Evolutionary conservation across 163 green algal genomes (phyloP).

Genomic region (Scenedesmus sp.): DNA sequence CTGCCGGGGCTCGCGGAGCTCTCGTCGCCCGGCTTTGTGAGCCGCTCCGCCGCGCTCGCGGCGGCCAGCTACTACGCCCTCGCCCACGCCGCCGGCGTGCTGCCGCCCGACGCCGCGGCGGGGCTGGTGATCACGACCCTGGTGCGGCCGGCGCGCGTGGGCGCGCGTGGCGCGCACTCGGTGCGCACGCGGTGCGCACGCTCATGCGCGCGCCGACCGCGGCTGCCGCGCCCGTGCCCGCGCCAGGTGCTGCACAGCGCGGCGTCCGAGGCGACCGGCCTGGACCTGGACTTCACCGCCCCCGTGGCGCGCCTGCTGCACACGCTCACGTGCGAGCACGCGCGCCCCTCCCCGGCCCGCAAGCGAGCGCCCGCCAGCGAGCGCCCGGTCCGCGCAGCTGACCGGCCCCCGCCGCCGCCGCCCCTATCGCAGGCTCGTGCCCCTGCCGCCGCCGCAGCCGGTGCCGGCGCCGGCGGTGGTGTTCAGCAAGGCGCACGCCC

Average conservation of each 20-base stretch:
- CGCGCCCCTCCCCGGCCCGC: too few relatives aligned
- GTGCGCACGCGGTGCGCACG: neutral
- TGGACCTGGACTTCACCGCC: slow-evolving; percentile 26
- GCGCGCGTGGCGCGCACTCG: neutral
- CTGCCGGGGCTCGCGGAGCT: slow-evolving; percentile 48
- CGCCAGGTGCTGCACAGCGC: slow-evolving; percentile 31
- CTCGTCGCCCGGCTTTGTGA: slow-evolving; percentile 45
- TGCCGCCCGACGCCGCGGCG: slow-evolving; percentile 1
- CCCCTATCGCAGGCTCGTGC: slow-evolving; percentile 14
- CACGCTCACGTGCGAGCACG: slow-evolving; percentile 22
- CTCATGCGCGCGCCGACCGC: neutral
- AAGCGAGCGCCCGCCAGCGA: too few relatives aligned
- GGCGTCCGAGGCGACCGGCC: neutral
- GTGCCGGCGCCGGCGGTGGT: neutral
- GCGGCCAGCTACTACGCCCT: slow-evolving; percentile 46
- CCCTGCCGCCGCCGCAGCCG: slow-evolving; percentile 1
- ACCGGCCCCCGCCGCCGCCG: too few relatives aligned
- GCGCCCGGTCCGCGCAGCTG: too few relatives aligned
- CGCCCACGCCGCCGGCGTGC: slow-evolving; percentile 9
- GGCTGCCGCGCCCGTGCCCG: neutral
- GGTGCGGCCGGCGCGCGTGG: neutral
- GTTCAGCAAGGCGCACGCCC: neutral
- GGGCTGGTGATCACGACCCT: slow-evolving; percentile 23
- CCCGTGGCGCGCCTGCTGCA: slow-evolving; percentile 30
- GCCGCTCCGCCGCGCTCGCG: slow-evolving; percentile 43